Conservation (phyloP, 495 filamentous ascomycete species). For the Talaromyces nanjingensis region DNA sequence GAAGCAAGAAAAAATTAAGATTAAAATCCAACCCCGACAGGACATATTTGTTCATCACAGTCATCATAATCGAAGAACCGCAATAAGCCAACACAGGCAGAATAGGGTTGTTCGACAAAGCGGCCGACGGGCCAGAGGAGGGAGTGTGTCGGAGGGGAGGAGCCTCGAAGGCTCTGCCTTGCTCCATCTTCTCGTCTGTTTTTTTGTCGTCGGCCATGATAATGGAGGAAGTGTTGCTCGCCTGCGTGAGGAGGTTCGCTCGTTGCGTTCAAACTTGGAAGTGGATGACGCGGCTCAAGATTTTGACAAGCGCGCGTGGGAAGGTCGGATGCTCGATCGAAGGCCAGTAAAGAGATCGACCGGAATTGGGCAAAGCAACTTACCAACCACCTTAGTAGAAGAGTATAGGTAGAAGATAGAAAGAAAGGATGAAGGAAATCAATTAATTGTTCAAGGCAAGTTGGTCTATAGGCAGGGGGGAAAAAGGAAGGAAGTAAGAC, state of each 20-base stretch:
- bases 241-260: background rate
- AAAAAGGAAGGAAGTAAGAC: background rate
- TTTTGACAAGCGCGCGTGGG: background rate
- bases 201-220: slow-evolving; percentile 77
- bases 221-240: slow-evolving; percentile 4
- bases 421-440: background rate
- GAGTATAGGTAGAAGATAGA: background rate
- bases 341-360: background rate
- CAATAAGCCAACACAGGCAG: slow-evolving; percentile 88
- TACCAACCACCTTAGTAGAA: background rate
- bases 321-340: background rate
- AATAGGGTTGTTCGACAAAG: slow-evolving; percentile 60
- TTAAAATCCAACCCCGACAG: slow-evolving; percentile 88
- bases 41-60: slow-evolving; percentile 98
- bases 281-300: background rate
- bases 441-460: background rate
- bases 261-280: background rate
- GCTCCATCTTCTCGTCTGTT: slow-evolving; percentile 66
- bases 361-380: background rate
- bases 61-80: slow-evolving; percentile 94
- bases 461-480: background rate
- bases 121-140: slow-evolving; percentile 29
- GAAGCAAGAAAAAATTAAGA: slow-evolving; percentile 91
- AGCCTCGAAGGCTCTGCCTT: slow-evolving; percentile 49
- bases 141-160: slow-evolving; percentile 19